Evolutionary conservation across 2,329 filamentous ascomycete genomes (phyloP), one percentile per base, ranked within the genome.

Genomic region (Fusarium heterosporum): DNA sequence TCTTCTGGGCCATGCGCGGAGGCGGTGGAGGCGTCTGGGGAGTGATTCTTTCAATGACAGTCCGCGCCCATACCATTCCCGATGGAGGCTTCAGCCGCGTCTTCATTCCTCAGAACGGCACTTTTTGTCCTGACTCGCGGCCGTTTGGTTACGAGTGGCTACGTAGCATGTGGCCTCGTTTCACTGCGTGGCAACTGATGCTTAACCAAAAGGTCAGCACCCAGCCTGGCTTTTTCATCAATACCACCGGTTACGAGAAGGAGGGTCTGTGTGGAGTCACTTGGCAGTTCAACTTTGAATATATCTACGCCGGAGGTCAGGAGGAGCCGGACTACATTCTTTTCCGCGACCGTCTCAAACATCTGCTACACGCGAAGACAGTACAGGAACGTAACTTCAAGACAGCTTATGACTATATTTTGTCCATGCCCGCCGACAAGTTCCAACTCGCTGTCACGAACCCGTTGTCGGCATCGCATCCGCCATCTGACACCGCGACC

Each of bases 191-290:
- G 55, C 55, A 58, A 14, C 12, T 58, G 2, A 19, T 9, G 28
- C 28, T 47, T 3, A 58, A 58, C 22, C 34, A 40, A 3, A 58
- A 58, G 34, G 41, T 56, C 8, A 58, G 55, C 41, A 58, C 40
- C 4, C 51, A 58, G 17, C 50, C 55, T 6, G 34, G 14, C 17
- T 58, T 58, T 22, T 56, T 58, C 6, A 56, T 58, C 1, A 25
- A 34, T 2, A 47, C 41, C 7, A 5, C n/a, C 22, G 17, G 55
- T 3, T 58, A 58, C 9, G 47, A 55, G 9, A 47, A 58, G 4
- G 40, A 40, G 0, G 14, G 47, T 2, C 51, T 56, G 1, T 58
- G 55, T 14, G 17, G 16, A 5, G 50, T 46, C 1, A 56, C 55
- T 1, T 58, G 50, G 41, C 16, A 8, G 2, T 56, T 56, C 4